A percentile compares a stretch with the other conserved stretches of the same genome.
phyloP scores from a whole-genome alignment of 2,329 filamentous ascomycete genomes.

The Periconia sp. region DNA sequence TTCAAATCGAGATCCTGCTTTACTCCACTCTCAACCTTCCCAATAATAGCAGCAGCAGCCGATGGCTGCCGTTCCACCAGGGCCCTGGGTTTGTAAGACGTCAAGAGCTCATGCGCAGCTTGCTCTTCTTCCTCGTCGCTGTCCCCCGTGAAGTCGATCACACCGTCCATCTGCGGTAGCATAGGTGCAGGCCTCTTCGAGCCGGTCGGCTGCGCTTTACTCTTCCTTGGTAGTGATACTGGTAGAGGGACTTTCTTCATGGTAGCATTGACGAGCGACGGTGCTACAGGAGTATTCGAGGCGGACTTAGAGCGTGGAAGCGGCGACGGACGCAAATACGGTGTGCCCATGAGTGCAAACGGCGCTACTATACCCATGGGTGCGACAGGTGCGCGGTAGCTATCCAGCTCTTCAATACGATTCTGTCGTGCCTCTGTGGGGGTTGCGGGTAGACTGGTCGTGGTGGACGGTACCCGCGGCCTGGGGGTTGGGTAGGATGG shows the following conservation, averaged over 20 bases:
- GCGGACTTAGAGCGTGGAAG: neutral
- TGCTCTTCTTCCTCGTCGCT: neutral
- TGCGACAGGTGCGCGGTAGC: slow-evolving; percentile 8
- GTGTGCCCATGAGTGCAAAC: neutral
- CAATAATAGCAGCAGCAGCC: too few species aligned
- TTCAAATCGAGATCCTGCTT: too few species aligned
- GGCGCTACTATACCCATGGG: slow-evolving; percentile 1
- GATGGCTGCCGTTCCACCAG: too few species aligned
- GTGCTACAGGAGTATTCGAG: neutral
- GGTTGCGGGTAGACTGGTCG: neutral
- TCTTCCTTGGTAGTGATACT: too few species aligned
- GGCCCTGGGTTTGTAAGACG: too few species aligned
- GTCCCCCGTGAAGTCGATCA: neutral
- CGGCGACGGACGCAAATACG: neutral
- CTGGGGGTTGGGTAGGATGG: neutral
- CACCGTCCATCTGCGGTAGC: neutral
- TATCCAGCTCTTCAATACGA: slow-evolving; percentile 8
- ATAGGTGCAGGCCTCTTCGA: neutral
- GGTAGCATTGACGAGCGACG: neutral
- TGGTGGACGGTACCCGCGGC: too few species aligned
- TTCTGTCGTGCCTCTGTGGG: slow-evolving; percentile 12
- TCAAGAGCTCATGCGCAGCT: too few species aligned
- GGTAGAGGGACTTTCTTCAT: neutral
- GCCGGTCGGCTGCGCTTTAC: too few species aligned
- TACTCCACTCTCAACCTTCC: too few species aligned